Evolutionary conservation across 225 moss, liverwort and hornwort genomes (phyloP), one percentile per base, ranked within the genome.

Genomic region (Marchantia paleacea): DNA sequence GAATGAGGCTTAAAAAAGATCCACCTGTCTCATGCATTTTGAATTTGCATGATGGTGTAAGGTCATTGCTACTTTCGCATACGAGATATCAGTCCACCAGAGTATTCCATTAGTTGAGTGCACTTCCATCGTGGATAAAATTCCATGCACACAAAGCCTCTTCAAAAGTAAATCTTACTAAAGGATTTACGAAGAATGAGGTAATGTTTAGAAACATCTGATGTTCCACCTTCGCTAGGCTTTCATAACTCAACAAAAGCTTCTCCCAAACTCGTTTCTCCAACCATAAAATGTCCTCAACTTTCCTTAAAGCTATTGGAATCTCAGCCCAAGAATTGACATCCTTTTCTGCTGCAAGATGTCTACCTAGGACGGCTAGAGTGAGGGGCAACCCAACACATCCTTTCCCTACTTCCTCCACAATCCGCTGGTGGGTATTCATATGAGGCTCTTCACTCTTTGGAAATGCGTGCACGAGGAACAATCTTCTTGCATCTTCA

Each of bases 351-450:
- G n/a, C n/a, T n/a, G n/a, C n/a, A n/a, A n/a, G n/a, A n/a, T n/a
- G n/a, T 24, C 65, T 81, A 13, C 81, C 63, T 8, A 75, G 14
- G 22, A 81, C 75, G 29, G 65, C 75, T 18, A 81, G 25, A 13
- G 74, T 51, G 20, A 81, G 62, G 19, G 81, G 81, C n/a, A 67
- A n/a, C 3, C 81, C 75, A 13, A 0, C 81, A 15, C 66, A 81
- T 54, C 13, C 39, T 48, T 14, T 6, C 20, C 31, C 81, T 31
- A 75, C 9, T 0, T 8, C 64, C 11, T 55, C 20, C 1, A 65
- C 29, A 3, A 29, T 10, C 15, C 6, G 4, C 4, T 52, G 16
- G 10, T 49, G 11, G 22, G 4, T 1, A 10, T 72, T 6, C 22
- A 29, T n/a, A n/a, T n/a, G 51, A 30, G 30, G 22, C 22, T 73